Conservation (phyloP, 768 basidiomycete species). For the Mycena chlorophos region DNA sequence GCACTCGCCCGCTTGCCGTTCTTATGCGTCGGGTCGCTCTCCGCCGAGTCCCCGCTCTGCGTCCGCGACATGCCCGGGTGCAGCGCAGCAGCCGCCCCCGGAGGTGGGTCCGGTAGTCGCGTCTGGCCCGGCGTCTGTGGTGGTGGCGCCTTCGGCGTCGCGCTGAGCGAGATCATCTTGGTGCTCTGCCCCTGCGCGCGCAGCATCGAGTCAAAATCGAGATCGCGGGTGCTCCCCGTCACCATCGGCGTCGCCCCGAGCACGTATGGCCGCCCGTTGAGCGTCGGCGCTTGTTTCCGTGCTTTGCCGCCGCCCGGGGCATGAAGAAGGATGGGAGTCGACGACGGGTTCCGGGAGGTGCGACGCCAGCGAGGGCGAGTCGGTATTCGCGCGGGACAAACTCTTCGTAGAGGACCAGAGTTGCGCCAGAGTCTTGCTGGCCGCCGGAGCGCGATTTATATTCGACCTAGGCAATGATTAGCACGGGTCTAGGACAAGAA, state of each 20-base stretch:
- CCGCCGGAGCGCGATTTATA: slow-evolving; percentile 72
- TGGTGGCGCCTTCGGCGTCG: neutral
- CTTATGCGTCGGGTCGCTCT: neutral
- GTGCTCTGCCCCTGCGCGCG: slow-evolving; percentile 51
- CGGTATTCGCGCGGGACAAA: slow-evolving; percentile 88
- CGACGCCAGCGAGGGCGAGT: slow-evolving; percentile 64
- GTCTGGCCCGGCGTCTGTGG: neutral
- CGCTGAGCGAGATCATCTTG: slow-evolving; percentile 43
- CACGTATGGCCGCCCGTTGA: slow-evolving; percentile 78
- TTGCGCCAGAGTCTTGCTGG: slow-evolving; percentile 73
- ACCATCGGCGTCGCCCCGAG: slow-evolving; percentile 50
- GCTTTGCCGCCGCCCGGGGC: slow-evolving; percentile 45
- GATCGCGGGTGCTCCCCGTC: slow-evolving; percentile 47
- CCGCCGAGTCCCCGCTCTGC: neutral
- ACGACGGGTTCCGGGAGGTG: slow-evolving; percentile 43
- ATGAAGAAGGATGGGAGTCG: slow-evolving; percentile 72
- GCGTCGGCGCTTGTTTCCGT: slow-evolving; percentile 82
- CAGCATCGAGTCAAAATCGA: slow-evolving; percentile 78
- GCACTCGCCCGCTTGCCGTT: slow-evolving; percentile 7
- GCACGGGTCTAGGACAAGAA: neutral
- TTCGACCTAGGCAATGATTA: slow-evolving; percentile 58
- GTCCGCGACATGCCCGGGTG: neutral
- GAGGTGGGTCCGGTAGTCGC: neutral
- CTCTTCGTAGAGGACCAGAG: slow-evolving; percentile 88
- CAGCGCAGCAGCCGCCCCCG: neutral